Base-by-base conservation (phyloP, 345 rosid species). In the Pelargonium nanum region DNA sequence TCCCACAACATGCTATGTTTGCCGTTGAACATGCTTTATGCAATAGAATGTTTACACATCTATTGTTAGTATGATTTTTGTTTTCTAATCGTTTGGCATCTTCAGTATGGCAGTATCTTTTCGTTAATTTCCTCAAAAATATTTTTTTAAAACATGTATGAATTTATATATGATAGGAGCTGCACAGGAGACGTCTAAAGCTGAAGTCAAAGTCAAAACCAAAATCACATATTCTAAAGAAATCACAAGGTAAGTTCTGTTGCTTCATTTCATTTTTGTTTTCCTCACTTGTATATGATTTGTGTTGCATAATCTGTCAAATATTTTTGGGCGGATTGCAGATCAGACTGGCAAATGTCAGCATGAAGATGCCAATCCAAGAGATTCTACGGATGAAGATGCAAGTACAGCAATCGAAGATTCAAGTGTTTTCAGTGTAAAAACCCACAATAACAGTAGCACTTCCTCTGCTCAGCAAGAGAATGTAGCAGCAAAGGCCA, bases 111-210 rank as follows among this genome's bases (percentile, higher is more conserved):
- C 12, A 34, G 45, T 34, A 9, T 34, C 45, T 34, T 34, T 28
- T 28, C 44, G 6, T 56, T 55, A 40, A 1, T 30, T n/a, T 17
- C 4, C 15, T n/a, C 57, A 34, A 15, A 58, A 15, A 61, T 63
- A 7, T n/a, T 22, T 9, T 44, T 25, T 19, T 24, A 40, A 26
- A 8, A 23, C 20, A 5, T 24, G 0, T 59, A 59, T 20, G 0
- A 23, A 26, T 45, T 26, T 61, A 28, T 7, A n/a, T 56, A 24
- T 68, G 24, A 24, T 65, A 87, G 95, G 91, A 85, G 71, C 84
- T 87, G 45, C 95, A 83, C 64, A 79, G 77, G 72, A 83, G 84
- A 75, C 86, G 95, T 24, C 70, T 87, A 72, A 74, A 76, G 67
- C 65, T 87, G 19, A 71, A 53, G 68, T 71, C 78, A 22, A 71